Conservation (phyloP, 768 basidiomycete genomes). For the Coprinopsis sp. region DNA sequence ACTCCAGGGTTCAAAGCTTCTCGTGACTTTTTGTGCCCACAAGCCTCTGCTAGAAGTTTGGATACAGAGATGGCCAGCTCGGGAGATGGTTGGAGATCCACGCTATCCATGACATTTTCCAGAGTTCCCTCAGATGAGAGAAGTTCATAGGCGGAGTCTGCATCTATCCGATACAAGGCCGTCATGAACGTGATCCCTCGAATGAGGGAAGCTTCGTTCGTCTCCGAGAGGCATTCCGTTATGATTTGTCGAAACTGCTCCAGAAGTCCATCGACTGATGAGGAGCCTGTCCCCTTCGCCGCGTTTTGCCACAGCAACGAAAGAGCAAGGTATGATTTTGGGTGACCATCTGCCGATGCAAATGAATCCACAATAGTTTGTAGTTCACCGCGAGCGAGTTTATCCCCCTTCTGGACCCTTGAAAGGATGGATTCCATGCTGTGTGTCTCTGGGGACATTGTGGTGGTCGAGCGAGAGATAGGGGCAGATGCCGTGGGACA, state of each 20-base stretch:
- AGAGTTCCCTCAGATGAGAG: conserved; percentile 59
- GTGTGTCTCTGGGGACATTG: neutral
- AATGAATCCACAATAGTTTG: neutral
- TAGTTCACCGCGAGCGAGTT: conserved; percentile 34
- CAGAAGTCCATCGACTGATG: conserved; percentile 45
- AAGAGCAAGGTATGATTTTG: conserved; percentile 68
- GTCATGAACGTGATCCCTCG: conserved; percentile 61
- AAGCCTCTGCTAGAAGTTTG: conserved; percentile 71
- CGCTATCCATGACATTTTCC: conserved; percentile 61
- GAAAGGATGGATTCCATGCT: neutral
- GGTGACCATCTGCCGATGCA: conserved; percentile 29
- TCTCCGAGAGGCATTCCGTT: conserved; percentile 47
- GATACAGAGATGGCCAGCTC: conserved; percentile 57
- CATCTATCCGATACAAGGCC: conserved; percentile 85
- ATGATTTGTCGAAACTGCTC: conserved; percentile 49
- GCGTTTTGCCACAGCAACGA: conserved; percentile 64
- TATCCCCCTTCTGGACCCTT: neutral
- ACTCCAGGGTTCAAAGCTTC: conserved; percentile 52
- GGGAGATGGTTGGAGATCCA: conserved; percentile 56
- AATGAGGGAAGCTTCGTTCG: conserved; percentile 48
- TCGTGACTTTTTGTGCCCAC: conserved; percentile 70
- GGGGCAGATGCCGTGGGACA: conserved; percentile 1
- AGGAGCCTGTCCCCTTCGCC: conserved; percentile 25
- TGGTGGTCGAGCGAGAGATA: neutral
- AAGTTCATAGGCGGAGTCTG: conserved; percentile 58